Base-by-base conservation (phyloP, 2,329 filamentous ascomycete species). In the Sphaerulina populicola region DNA sequence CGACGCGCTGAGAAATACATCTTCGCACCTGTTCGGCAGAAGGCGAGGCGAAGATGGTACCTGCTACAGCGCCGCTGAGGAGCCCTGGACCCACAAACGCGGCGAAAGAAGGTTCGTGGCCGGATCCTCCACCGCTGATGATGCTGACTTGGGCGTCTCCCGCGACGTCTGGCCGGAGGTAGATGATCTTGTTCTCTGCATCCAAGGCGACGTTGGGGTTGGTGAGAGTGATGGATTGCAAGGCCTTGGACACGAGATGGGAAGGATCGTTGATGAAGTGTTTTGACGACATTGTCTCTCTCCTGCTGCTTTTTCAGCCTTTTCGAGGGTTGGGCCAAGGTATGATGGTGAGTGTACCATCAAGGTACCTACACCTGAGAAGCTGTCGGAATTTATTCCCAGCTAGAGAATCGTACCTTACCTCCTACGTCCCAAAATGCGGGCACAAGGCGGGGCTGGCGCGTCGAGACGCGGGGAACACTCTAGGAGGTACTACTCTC, bases 251-350 rank as follows among this genome's bases (percentile, higher is more conserved):
- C 67, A 96, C 88, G 46, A 96, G 80, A 64, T 85, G 78, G 47
- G 82, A 80, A 38, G 89, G 82, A 67, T 94, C 86, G 68, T 88
- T 82, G 74, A 95, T 81, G 75, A 96, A 95, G 73, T 96, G 90
- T 74, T 93, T 94, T 3, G 53, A 54, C 4, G 56, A 52, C 56
- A 57, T 57, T 39, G 9, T 37, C 14, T 39, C n/a, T 27, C 23
- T 27, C 1, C 23, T 27, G 23, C 23, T 6, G 23, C 23, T 27
- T 27, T 27, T 27, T 27, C 6, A 7, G 23, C 23, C 23, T 27
- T 27, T 7, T 23, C 21, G 21, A 23, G 23, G 5, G 23, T 7
- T 27, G 23, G 21, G 21, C 21, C n/a, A n/a, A n/a, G n/a, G n/a
- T 23, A 23, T 27, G 23, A 11, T 39, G 7, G 11, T 14, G 37